phyloP scores from a whole-genome alignment of 108 stramenopile genomes.

The Chaetoceros tenuissimus region DNA sequence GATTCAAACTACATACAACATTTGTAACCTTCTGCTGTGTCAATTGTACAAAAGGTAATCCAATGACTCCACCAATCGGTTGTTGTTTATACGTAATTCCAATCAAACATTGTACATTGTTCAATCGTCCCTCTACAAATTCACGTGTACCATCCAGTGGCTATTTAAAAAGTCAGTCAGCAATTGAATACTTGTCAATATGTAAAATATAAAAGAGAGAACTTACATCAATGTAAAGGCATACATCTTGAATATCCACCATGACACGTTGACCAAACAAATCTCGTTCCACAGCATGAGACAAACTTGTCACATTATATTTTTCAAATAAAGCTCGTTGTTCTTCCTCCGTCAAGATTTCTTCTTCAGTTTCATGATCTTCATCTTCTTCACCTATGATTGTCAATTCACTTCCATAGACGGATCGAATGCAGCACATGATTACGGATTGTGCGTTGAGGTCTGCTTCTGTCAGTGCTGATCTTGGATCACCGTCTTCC shows the following conservation, averaged over 20 bases:
- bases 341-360: neutral
- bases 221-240: no score
- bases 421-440: conserved; percentile 11
- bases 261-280: no score
- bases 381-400: conserved; percentile 51
- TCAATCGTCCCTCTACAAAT: conserved; percentile 74
- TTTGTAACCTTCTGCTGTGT: no score
- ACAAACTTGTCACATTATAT: no score
- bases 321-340: neutral
- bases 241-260: no score
- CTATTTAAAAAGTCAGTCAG: conserved; percentile 62
- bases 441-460: conserved; percentile 40
- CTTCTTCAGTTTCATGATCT: neutral
- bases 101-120: conserved; percentile 67
- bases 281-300: no score
- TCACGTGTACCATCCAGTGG: conserved; percentile 80
- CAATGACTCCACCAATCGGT: conserved; percentile 61
- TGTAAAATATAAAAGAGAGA: no score
- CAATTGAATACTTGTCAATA: no score
- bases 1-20: no score
- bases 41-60: conserved; percentile 74
- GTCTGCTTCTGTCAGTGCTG: conserved; percentile 48
- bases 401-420: conserved; percentile 21
- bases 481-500: conserved; percentile 33
- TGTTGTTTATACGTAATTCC: conserved; percentile 49